phyloP scores from a whole-genome alignment of 164 flowering plant species.

The Umbilicus rupestris region DNA sequence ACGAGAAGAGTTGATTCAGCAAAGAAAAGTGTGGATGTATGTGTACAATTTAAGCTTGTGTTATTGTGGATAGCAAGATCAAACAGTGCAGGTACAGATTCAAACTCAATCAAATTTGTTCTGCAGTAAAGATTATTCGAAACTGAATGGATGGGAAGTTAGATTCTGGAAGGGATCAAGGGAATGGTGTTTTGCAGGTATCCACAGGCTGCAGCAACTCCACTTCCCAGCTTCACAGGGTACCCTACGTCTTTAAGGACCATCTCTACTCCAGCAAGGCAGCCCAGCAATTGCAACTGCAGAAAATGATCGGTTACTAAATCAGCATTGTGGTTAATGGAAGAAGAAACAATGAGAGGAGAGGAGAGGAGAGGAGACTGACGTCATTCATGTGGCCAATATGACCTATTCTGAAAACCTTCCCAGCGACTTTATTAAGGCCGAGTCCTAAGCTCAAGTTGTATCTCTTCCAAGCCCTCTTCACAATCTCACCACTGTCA shows the following conservation, averaged over 20 bases:
- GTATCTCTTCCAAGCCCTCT: slow-evolving; percentile 84
- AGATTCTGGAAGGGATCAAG: slow-evolving; percentile 76
- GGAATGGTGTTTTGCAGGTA: slow-evolving; percentile 66
- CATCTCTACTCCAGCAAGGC: slow-evolving; percentile 96
- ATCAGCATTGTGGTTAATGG: too few relatives aligned
- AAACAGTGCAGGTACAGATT: too few relatives aligned
- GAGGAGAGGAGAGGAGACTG: background rate
- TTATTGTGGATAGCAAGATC: too few relatives aligned
- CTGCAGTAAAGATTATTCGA: too few relatives aligned
- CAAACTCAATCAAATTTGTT: too few relatives aligned
- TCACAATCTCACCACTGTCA: slow-evolving; percentile 74
- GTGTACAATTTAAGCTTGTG: too few relatives aligned
- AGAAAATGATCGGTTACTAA: background rate
- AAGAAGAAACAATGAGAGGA: too few relatives aligned
- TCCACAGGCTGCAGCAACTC: slow-evolving; percentile 77
- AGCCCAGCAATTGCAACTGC: slow-evolving; percentile 89
- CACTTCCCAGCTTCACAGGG: slow-evolving; percentile 86
- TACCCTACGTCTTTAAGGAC: slow-evolving; percentile 86
- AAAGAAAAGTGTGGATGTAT: too few relatives aligned
- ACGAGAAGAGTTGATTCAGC: too few relatives aligned
- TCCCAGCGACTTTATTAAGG: slow-evolving; percentile 91
- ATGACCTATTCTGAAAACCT: slow-evolving; percentile 97
- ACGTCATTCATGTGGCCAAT: slow-evolving; percentile 92
- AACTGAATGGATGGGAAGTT: too few relatives aligned
- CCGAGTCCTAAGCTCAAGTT: slow-evolving; percentile 88